Evolutionary conservation across 179 eudicot species (phyloP).

Genomic region (Beta macrorhiza): DNA sequence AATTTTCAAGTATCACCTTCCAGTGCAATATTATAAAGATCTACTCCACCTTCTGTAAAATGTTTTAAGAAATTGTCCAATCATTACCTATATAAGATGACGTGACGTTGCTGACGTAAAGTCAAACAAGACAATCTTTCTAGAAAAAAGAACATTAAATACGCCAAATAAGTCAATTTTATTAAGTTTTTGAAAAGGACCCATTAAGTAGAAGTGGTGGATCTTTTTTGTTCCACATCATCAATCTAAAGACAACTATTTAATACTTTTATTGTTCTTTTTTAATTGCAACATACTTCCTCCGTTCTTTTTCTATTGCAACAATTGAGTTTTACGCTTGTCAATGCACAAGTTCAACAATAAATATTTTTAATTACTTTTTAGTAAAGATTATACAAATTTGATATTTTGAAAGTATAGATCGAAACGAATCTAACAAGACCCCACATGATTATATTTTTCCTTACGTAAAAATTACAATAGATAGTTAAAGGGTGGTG

Average conservation of each 20-base stretch:
- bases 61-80: background rate
- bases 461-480: too few species aligned
- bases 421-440: too few species aligned
- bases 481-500: too few species aligned
- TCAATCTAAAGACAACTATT: background rate
- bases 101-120: background rate
- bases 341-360: too few species aligned
- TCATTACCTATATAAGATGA: background rate
- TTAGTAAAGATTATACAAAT: too few species aligned
- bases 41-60: background rate
- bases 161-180: background rate
- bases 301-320: too few species aligned
- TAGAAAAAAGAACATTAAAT: background rate
- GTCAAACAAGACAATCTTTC: constrained; percentile 9
- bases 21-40: background rate
- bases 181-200: background rate
- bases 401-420: too few species aligned
- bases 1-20: background rate
- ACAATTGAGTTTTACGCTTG: too few species aligned
- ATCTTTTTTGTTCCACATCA: background rate
- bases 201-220: background rate
- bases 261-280: background rate
- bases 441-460: too few species aligned
- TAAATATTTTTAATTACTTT: too few species aligned
- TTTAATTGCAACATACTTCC: too few species aligned